Evolutionary conservation across 805 yeast genomes (phyloP).

Genomic region (Lipomyces anomalus): DNA sequence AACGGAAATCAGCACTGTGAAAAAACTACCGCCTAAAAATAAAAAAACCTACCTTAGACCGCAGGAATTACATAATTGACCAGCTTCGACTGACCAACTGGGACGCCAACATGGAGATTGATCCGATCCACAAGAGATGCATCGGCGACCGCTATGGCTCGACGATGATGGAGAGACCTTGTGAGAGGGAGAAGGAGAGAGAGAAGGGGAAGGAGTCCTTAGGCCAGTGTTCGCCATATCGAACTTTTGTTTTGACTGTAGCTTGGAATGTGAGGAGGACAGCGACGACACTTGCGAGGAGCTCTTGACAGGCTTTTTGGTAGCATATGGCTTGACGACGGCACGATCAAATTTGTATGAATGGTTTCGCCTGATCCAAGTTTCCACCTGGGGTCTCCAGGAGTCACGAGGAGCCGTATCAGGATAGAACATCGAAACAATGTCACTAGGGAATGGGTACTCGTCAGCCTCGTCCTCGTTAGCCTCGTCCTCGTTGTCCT

Average conservation of each 20-base stretch:
- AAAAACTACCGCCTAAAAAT: not conserved
- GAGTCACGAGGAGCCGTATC: constrained; percentile 36
- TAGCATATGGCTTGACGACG: constrained; percentile 9
- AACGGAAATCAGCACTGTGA: not conserved
- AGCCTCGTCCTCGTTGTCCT: constrained; percentile 6
- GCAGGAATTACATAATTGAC: constrained; percentile 96
- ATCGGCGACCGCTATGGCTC: constrained; percentile 41
- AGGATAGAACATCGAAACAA: constrained; percentile 30
- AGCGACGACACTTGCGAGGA: constrained; percentile 2
- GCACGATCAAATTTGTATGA: constrained; percentile 27
- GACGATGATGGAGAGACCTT: constrained; percentile 1
- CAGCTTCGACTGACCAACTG: constrained; percentile 83
- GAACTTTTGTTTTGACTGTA: not conserved
- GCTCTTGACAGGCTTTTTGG: constrained; percentile 2
- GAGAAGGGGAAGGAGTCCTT: constrained; percentile 8
- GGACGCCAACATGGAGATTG: constrained; percentile 99
- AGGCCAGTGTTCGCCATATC: constrained; percentile 8
- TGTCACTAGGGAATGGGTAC: constrained; percentile 17
- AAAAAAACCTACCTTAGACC: constrained; percentile 47
- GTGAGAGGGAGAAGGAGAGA: constrained; percentile 13
- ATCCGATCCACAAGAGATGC: constrained; percentile 85
- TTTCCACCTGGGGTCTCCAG: constrained; percentile 36
- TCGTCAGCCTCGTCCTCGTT: constrained; percentile 8
- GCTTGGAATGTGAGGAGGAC: not conserved
- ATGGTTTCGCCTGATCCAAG: constrained; percentile 34